Percentiles rank a stretch among this genome's conserved stretches.
These are phyloP conservation scores for Biscogniauxia sp. DNA, from an alignment of 2,329 filamentous ascomycete species.

Conservation along the genomic window DNA sequence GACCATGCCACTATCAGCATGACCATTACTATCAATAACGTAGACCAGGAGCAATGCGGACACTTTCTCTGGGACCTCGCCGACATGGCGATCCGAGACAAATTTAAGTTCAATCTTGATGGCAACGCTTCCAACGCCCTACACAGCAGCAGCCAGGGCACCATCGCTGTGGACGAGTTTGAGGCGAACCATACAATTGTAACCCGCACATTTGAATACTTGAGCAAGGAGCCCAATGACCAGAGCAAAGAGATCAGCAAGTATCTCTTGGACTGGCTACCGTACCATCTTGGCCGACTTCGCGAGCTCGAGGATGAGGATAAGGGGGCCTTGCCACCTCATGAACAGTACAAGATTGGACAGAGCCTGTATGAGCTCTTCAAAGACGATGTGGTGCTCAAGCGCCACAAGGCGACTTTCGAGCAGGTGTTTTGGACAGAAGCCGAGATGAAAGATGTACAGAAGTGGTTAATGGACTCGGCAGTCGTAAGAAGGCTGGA, in stretches of 20 bases:
- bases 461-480: conserved; percentile 23
- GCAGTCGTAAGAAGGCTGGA: conserved; percentile 18
- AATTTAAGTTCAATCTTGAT: conserved; percentile 25
- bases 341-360: conserved; percentile 20
- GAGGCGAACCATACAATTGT: conserved; percentile 26
- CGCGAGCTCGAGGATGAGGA: conserved; percentile 17
- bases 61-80: conserved; percentile 30
- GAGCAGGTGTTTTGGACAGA: conserved; percentile 12
- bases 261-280: conserved; percentile 21
- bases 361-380: conserved; percentile 22
- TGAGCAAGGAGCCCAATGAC: conserved; percentile 7
- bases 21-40: conserved; percentile 27
- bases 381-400: conserved; percentile 10
- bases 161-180: conserved; percentile 25
- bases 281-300: conserved; percentile 18
- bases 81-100: conserved; percentile 24
- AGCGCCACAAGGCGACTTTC: conserved; percentile 16
- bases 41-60: conserved; percentile 23
- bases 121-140: conserved; percentile 14
- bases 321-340: conserved; percentile 11
- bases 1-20: conserved; percentile 26
- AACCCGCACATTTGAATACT: conserved; percentile 19
- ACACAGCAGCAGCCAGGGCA: conserved; percentile 5
- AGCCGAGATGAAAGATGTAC: conserved; percentile 16
- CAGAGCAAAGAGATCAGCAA: conserved; percentile 17